A percentile compares a stretch with the other conserved stretches of the same genome.
Evolutionary conservation across 108 stramenopile species (phyloP).

Genomic region (Bacterosira constricta): DNA sequence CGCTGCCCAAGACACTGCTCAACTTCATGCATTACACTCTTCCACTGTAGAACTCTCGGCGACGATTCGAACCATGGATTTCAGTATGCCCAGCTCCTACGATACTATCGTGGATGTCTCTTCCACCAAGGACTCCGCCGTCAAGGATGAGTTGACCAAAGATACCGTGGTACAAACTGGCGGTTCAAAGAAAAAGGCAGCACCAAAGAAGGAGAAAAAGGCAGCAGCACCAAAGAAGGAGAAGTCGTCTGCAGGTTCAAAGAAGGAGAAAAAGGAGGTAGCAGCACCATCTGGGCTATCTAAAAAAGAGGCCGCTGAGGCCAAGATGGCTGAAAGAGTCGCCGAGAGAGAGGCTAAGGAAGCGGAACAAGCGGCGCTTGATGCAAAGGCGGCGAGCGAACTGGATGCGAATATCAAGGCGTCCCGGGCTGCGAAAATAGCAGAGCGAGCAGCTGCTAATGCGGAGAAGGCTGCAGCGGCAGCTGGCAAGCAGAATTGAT

Average conservation of each 20-base stretch:
- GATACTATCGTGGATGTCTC: too few species aligned
- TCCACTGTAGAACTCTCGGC: conserved; percentile 39
- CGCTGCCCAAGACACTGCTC: conserved; percentile 18
- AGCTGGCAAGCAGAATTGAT: too few species aligned
- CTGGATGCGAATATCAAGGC: conserved; percentile 28
- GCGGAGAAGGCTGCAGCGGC: conserved; percentile 46
- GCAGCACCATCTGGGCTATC: conserved; percentile 10
- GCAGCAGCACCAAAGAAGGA: too few species aligned
- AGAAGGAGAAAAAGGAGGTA: not conserved
- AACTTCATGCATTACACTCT: conserved; percentile 31
- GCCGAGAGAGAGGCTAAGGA: conserved; percentile 38
- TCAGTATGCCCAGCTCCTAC: conserved; percentile 43
- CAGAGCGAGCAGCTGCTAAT: conserved; percentile 30
- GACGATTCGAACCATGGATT: conserved; percentile 50
- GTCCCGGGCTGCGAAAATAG: conserved; percentile 23
- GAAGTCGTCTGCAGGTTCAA: not conserved
- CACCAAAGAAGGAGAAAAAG: conserved; percentile 28
- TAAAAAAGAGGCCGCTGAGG: conserved; percentile 31
- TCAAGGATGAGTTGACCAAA: conserved; percentile 36
- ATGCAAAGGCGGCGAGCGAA: conserved; percentile 14
- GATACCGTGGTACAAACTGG: not conserved
- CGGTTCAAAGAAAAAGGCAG: conserved; percentile 17
- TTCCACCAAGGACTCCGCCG: conserved; percentile 27
- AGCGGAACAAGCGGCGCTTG: conserved; percentile 16
- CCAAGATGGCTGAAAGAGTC: conserved; percentile 14